Conservation (phyloP, 2,329 filamentous ascomycete genomes). For the Coleophoma eucalyptorum region DNA sequence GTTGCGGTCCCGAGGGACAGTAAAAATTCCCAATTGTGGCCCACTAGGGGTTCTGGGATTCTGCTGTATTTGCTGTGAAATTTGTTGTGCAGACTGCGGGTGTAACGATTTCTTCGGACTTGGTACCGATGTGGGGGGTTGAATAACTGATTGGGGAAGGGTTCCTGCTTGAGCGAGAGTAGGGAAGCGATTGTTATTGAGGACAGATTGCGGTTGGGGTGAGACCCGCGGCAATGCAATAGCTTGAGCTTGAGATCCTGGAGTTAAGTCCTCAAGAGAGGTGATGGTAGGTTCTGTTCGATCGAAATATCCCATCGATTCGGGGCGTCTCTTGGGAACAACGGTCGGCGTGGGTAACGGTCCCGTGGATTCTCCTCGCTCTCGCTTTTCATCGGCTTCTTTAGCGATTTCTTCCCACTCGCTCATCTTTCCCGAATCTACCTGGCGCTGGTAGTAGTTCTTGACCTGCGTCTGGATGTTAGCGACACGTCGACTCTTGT, state of each 20-base stretch:
- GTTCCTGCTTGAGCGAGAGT: constrained; percentile 27
- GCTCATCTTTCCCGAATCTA: constrained; percentile 49
- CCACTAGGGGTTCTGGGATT: constrained; percentile 13
- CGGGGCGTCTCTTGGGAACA: constrained; percentile 47
- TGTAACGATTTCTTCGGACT: constrained; percentile 17
- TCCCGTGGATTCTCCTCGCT: constrained; percentile 54
- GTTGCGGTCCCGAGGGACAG: constrained; percentile 17
- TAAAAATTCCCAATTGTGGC: constrained; percentile 25
- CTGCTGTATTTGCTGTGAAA: neutral
- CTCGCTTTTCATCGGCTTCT: constrained; percentile 54
- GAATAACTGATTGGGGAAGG: constrained; percentile 18
- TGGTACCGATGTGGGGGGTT: constrained; percentile 17
- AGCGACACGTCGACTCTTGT: constrained; percentile 25
- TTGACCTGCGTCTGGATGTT: constrained; percentile 50
- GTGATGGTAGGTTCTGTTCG: constrained; percentile 44
- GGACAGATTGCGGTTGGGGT: constrained; percentile 15
- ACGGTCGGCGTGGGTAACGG: constrained; percentile 54
- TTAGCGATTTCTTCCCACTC: constrained; percentile 58
- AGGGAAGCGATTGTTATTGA: constrained; percentile 21
- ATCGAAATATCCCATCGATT: constrained; percentile 36
- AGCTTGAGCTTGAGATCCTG: constrained; percentile 8
- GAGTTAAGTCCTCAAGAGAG: constrained; percentile 36
- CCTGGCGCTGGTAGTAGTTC: constrained; percentile 63
- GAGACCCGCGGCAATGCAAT: constrained; percentile 18
- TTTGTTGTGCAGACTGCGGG: constrained; percentile 1